These are phyloP conservation scores for Exophiala spinifera DNA, from an alignment of 2,329 filamentous ascomycete genomes.

Conservation along the genomic window DNA sequence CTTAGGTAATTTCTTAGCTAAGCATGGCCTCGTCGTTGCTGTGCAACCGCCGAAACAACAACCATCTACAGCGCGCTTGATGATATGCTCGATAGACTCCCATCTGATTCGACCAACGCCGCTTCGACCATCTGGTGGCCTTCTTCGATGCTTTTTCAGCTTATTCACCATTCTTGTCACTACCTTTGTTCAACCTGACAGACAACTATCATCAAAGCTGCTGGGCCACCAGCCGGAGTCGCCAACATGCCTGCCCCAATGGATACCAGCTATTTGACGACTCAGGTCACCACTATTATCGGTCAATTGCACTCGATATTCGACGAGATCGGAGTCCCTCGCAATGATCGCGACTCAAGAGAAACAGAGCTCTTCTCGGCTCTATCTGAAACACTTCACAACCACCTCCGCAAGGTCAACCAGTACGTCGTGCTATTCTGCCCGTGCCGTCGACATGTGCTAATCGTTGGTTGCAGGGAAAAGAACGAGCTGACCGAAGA, in stretches of 20 bases:
- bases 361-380: conserved; percentile 93
- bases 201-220: conserved; percentile 8
- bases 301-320: conserved; percentile 90
- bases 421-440: conserved; percentile 45
- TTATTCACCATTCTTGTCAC: conserved; percentile 10
- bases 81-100: conserved; percentile 2
- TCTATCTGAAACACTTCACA: conserved; percentile 85
- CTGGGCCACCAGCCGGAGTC: conserved; percentile 21
- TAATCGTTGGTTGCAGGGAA: conserved; percentile 52
- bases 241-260: conserved; percentile 48
- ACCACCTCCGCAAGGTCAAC: conserved; percentile 79
- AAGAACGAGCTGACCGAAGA: conserved; percentile 90
- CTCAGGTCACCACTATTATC: conserved; percentile 93
- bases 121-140: conserved; percentile 24
- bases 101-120: conserved; percentile 17
- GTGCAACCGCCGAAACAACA: conserved; percentile 12
- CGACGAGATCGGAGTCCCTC: conserved; percentile 94
- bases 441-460: neutral
- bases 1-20: neutral
- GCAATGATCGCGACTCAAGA: conserved; percentile 83
- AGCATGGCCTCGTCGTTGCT: neutral
- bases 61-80: neutral
- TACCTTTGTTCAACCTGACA: neutral
- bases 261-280: conserved; percentile 88
- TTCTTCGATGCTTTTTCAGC: conserved; percentile 9